Evolutionary conservation across 2,329 filamentous ascomycete species (phyloP), one percentile per base, ranked within the genome.

Genomic region (Rugonectria rugulosa): DNA sequence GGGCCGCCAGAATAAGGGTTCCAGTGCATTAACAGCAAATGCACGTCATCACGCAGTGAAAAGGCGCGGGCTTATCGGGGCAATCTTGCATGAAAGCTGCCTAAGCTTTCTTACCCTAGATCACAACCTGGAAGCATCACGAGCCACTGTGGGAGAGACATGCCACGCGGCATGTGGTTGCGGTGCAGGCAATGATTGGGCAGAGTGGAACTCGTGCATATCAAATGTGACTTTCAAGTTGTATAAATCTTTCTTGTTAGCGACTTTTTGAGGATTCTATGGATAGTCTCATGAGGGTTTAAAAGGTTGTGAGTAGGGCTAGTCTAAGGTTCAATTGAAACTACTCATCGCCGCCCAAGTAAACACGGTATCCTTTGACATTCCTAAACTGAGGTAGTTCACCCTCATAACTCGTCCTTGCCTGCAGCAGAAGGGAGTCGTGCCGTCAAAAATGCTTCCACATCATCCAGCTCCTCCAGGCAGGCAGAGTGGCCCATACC

Each of bases 391-490:
- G 5, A n/a, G n/a, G n/a, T n/a, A n/a, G n/a, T n/a, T n/a, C n/a
- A 14, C 6, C n/a, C 7, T 51, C 31, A 47, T 14, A 37, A 23
- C 29, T 56, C 43, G n/a, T 49, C 50, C 11, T 46, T 45, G 29
- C 32, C 31, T 47, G 20, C 53, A 23, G 12, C 24, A 5, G 62
- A 69, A 6, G 80, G 79, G 53, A 86, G 71, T 40, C 74, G 74
- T 59, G 75, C 68, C 24, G 64, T 71, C 56, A 87, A 57, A 61
- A 83, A 87, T 2, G 68, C 70, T 75, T 96, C 91, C 15, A 97
- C 79, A 67, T 96, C 90, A 57, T 96, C 86, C 52, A 97, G 85
- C 77, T 97, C 94, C 62, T 89, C 79, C 6, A 86, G 82, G 64
- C 88, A 87, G 4, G 92, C 92, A 19, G 87, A 89, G 72, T 97